Percentiles rank a stretch among this genome's conserved stretches.
Conservation (phyloP, 768 basidiomycete species). For the Pisolithus orientalis region DNA sequence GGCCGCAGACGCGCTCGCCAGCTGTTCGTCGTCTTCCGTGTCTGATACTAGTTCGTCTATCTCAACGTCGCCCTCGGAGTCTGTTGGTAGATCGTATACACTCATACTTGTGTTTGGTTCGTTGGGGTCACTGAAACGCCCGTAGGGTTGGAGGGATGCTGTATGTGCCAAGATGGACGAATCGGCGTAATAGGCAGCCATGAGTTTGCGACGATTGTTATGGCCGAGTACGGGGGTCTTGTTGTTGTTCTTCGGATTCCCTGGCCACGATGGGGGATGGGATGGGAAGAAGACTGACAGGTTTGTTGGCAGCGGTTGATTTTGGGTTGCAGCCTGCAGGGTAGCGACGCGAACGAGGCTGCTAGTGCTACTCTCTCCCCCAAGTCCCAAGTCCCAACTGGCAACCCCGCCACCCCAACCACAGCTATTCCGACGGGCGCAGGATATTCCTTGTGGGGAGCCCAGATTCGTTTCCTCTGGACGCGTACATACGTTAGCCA, state of each 20-base stretch:
- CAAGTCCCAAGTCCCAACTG: too few relatives aligned
- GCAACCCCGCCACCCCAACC: too few relatives aligned
- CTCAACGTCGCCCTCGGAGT: conserved; percentile 29
- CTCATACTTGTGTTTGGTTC: conserved; percentile 18
- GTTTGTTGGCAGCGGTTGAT: conserved; percentile 9
- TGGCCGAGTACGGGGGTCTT: conserved; percentile 2
- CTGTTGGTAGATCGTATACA: conserved; percentile 28
- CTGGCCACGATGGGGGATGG: conserved; percentile 1
- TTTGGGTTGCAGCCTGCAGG: conserved; percentile 8
- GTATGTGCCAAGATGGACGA: conserved; percentile 26
- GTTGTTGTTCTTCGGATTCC: conserved; percentile 7
- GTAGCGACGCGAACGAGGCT: conserved; percentile 13
- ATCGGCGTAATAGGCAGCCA: conserved; percentile 27
- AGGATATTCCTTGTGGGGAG: too few relatives aligned
- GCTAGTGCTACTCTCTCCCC: not conserved
- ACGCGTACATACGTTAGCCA: too few relatives aligned
- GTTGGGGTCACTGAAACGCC: conserved; percentile 18
- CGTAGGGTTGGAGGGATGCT: conserved; percentile 28
- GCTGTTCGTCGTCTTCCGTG: conserved; percentile 26
- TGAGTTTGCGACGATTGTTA: conserved; percentile 11
- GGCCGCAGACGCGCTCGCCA: conserved; percentile 15
- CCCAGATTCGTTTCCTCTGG: too few relatives aligned
- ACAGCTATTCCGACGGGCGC: too few relatives aligned
- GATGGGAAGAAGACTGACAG: not conserved
- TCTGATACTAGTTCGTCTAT: conserved; percentile 31